Conservation (phyloP, 495 filamentous ascomycete species). For the Hypomontagnella submonticulosa region DNA sequence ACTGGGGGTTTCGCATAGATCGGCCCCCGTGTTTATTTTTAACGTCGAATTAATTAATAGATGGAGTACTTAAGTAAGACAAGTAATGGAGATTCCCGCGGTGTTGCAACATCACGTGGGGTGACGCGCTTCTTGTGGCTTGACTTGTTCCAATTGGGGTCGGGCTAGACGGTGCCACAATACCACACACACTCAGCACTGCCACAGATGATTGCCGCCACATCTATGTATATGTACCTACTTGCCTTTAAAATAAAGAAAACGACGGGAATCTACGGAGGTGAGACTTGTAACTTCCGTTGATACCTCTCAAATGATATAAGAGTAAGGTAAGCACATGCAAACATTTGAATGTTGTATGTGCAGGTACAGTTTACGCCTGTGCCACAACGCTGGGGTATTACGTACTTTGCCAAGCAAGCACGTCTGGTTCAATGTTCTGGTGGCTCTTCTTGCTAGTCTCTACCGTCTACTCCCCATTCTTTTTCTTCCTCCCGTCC, state of each 20-base stretch:
- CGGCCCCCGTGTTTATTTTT: slow-evolving; percentile 44
- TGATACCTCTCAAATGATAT: too few relatives aligned
- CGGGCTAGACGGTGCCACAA: too few relatives aligned
- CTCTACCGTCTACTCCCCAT: slow-evolving; percentile 2
- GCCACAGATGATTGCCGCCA: too few relatives aligned
- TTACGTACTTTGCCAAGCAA: slow-evolving; percentile 9
- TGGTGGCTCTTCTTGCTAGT: background rate
- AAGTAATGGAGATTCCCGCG: slow-evolving; percentile 40
- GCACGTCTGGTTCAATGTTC: background rate
- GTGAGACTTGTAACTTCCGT: background rate
- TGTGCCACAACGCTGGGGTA: slow-evolving; percentile 1
- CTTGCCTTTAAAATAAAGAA: background rate
- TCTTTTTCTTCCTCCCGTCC: slow-evolving; percentile 16
- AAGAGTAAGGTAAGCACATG: too few relatives aligned
- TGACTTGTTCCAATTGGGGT: background rate
- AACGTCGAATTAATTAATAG: slow-evolving; percentile 32
- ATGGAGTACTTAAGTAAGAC: slow-evolving; percentile 4
- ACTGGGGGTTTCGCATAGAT: slow-evolving; percentile 39
- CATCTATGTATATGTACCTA: too few relatives aligned
- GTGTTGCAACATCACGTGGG: slow-evolving; percentile 36
- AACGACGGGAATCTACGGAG: background rate
- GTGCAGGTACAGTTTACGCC: background rate
- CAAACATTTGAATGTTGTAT: too few relatives aligned
- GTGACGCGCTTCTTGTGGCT: slow-evolving; percentile 41
- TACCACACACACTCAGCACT: too few relatives aligned